These are phyloP conservation scores for Diplodia mutila DNA, from an alignment of 2,329 filamentous ascomycete genomes.

Conservation along the genomic window DNA sequence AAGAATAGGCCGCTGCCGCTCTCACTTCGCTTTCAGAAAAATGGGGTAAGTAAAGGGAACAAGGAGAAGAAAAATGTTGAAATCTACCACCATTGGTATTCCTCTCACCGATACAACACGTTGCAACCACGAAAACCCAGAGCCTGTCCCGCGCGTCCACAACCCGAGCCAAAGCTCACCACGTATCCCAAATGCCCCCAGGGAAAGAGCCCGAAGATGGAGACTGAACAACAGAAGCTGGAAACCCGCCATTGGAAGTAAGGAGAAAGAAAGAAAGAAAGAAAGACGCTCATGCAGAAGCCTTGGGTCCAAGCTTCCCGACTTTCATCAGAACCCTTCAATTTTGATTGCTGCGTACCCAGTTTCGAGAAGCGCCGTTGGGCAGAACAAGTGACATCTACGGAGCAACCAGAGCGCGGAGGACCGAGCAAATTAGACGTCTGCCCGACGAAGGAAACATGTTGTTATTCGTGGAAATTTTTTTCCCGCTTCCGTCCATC, in stretches of 20 bases:
- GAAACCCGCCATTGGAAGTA: conserved; percentile 28
- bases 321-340: conserved; percentile 25
- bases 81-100: conserved; percentile 27
- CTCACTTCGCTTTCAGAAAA: conserved; percentile 22
- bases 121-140: conserved; percentile 23
- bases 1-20: conserved; percentile 21
- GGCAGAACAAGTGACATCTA: conserved; percentile 26
- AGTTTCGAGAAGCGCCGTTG: conserved; percentile 11
- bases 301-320: conserved; percentile 4
- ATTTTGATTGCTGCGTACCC: conserved; percentile 24
- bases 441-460: conserved; percentile 25
- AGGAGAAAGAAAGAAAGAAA: conserved; percentile 25
- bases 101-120: conserved; percentile 25
- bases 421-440: conserved; percentile 20
- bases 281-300: conserved; percentile 29
- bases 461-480: conserved; percentile 23
- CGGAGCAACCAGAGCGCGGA: conserved; percentile 21
- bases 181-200: conserved; percentile 20
- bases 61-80: conserved; percentile 24
- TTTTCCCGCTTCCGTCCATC: conserved; percentile 22
- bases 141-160: conserved; percentile 23
- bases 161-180: conserved; percentile 20
- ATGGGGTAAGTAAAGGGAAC: conserved; percentile 21
- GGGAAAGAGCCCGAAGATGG: conserved; percentile 23
- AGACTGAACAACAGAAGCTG: conserved; percentile 29